phyloP scores from a whole-genome alignment of 352 stramenopile genomes.

The Phytophthora sp. region DNA sequence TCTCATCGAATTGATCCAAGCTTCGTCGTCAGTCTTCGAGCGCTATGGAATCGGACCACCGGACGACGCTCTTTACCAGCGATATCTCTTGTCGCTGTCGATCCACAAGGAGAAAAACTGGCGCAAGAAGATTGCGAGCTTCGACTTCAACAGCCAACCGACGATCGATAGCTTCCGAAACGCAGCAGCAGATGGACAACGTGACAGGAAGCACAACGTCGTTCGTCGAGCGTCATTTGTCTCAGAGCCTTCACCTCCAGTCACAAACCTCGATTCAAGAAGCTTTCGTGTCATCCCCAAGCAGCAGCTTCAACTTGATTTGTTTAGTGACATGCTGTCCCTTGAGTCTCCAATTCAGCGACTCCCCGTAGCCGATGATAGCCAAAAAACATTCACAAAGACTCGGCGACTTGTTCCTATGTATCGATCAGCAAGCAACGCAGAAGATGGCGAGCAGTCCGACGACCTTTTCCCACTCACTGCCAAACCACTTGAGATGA shows the following conservation, averaged over 20 bases:
- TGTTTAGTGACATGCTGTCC: slow-evolving; percentile 56
- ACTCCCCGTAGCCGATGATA: not conserved
- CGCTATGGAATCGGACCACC: slow-evolving; percentile 49
- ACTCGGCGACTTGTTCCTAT: no score
- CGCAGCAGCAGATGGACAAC: slow-evolving; percentile 2
- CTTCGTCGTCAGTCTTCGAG: slow-evolving; percentile 58
- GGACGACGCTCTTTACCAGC: slow-evolving; percentile 62
- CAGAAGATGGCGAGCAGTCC: slow-evolving; percentile 11
- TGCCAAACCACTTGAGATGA: slow-evolving; percentile 34
- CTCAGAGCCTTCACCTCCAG: not conserved
- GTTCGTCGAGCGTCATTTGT: slow-evolving; percentile 22
- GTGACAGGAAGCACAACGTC: slow-evolving; percentile 5
- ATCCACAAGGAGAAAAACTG: slow-evolving; percentile 65
- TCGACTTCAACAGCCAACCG: slow-evolving; percentile 27
- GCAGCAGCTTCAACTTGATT: slow-evolving; percentile 30
- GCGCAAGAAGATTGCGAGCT: slow-evolving; percentile 55
- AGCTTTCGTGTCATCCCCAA: not conserved
- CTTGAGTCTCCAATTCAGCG: slow-evolving; percentile 26
- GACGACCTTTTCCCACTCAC: no score
- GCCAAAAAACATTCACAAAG: no score
- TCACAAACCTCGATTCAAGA: not conserved
- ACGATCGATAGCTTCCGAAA: slow-evolving; percentile 32
- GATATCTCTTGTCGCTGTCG: slow-evolving; percentile 58
- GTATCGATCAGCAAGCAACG: not conserved
- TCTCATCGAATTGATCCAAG: slow-evolving; percentile 70